Evolutionary conservation across 768 basidiomycete genomes (phyloP), one percentile per base, ranked within the genome.

Genomic region (Russula olivacea): DNA sequence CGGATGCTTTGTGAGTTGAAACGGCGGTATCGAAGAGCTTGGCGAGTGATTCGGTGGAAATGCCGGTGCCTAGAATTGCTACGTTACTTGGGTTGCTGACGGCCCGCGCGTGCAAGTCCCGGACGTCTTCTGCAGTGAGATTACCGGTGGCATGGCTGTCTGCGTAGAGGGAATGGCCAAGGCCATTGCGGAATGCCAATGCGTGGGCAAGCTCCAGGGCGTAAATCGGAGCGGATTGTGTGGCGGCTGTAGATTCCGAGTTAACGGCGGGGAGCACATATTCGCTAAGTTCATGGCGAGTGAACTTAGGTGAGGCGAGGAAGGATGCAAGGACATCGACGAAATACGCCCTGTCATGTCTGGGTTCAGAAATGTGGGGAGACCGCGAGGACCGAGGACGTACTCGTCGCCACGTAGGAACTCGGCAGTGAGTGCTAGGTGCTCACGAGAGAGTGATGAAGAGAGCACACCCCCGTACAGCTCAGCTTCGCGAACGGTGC

Each of bases 371-470:
- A 41, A 43, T 21, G 51, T 47, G 11, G 5, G 17, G n/a, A 38
- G 36, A 30, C 14, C 4, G 43, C 45, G 5, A 55, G n/a, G 59
- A 8, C 8, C 28, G 61, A 64, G 28, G 12, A 90, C 93, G 78
- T 74, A 98, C 96, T 97, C 95, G 74, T 99, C 93, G 52, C 92
- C 94, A 62, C 88, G 84, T 69, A 98, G 77, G 78, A 97, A 99
- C 75, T 98, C 95, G 57, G 96, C 93, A 25, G 92, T 95, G 73
- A 98, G 77, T 63, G 93, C 87, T 50, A 99, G 80, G 76, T 98
- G 87, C 78, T 98, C 96, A 68, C 96, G 80, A 19, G 88, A 82
- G 67, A 98, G 79, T 66, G 82, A 87, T 61, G 93, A 78, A 28
- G 93, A 93, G 67, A 98, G 81, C 56, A 94, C 82, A 71, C 94